Evolutionary conservation across 768 basidiomycete species (phyloP).

Genomic region (Boletus sensibilis): DNA sequence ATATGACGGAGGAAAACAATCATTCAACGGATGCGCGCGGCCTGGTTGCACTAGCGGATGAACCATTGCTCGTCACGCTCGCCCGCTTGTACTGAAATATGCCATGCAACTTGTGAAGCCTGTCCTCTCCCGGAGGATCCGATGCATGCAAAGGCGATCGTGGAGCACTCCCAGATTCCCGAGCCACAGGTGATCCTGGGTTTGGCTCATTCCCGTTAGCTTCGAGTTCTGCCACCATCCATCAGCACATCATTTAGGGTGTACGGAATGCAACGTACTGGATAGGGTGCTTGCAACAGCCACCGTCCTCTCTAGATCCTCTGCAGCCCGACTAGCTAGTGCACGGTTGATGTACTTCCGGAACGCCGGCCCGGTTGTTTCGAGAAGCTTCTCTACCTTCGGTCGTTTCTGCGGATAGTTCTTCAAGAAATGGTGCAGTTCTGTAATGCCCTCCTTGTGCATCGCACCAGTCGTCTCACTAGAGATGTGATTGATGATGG

Average conservation of each 20-base stretch:
- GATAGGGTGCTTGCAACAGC: slow-evolving; percentile 83
- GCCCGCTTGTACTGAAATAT: slow-evolving; percentile 77
- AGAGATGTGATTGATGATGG: slow-evolving; percentile 83
- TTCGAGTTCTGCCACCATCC: slow-evolving; percentile 52
- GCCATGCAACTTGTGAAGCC: slow-evolving; percentile 71
- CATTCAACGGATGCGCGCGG: slow-evolving; percentile 20
- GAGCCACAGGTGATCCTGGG: slow-evolving; percentile 31
- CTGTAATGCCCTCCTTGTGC: slow-evolving; percentile 93
- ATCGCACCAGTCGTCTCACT: slow-evolving; percentile 85
- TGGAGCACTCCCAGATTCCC: slow-evolving; percentile 31
- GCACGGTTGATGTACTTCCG: slow-evolving; percentile 90
- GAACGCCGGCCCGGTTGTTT: slow-evolving; percentile 86
- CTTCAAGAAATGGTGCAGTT: slow-evolving; percentile 91
- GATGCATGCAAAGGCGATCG: slow-evolving; percentile 34
- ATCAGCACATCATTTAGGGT: slow-evolving; percentile 7
- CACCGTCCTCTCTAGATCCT: slow-evolving; percentile 76
- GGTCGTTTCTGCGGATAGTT: slow-evolving; percentile 81
- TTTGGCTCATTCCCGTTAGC: slow-evolving; percentile 47
- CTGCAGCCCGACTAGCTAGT: slow-evolving; percentile 81
- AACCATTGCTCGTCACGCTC: slow-evolving; percentile 52
- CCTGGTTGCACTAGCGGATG: slow-evolving; percentile 28
- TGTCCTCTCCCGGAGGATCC: slow-evolving; percentile 53
- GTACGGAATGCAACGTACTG: slow-evolving; percentile 47
- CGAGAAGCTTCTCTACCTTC: slow-evolving; percentile 83
- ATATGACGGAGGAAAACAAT: slow-evolving; percentile 16